Percentiles rank a stretch among this genome's conserved stretches.
Evolutionary conservation across 805 yeast species (phyloP).

Genomic region (Phaffomyces antillensis): DNA sequence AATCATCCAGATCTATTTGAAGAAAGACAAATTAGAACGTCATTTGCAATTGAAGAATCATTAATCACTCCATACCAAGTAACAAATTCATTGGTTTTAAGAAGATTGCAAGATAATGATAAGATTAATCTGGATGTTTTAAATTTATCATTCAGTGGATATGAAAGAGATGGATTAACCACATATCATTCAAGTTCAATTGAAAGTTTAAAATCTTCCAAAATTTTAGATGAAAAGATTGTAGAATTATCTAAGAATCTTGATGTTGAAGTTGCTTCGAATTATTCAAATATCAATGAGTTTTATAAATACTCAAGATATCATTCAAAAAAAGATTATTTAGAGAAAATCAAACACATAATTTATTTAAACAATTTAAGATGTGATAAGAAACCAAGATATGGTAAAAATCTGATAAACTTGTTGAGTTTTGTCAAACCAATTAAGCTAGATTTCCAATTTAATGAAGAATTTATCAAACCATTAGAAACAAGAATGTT

Average conservation of each 20-base stretch:
- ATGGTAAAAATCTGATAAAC: slow-evolving; percentile 52
- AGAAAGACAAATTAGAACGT: slow-evolving; percentile 89
- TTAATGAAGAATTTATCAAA: slow-evolving; percentile 28
- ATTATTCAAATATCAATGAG: slow-evolving; percentile 35
- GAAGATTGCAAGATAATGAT: slow-evolving; percentile 24
- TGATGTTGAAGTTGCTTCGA: slow-evolving; percentile 20
- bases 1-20: slow-evolving; percentile 96
- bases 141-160: slow-evolving; percentile 53
- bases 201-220: slow-evolving; percentile 39
- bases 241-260: slow-evolving; percentile 33
- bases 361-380: slow-evolving; percentile 60
- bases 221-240: slow-evolving; percentile 37
- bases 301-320: slow-evolving; percentile 55
- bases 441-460: slow-evolving; percentile 13
- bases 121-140: slow-evolving; percentile 46
- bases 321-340: slow-evolving; percentile 42
- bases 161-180: slow-evolving; percentile 26
- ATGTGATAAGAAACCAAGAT: slow-evolving; percentile 59
- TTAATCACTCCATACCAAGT: slow-evolving; percentile 44
- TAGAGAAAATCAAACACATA: slow-evolving; percentile 48
- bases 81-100: slow-evolving; percentile 34
- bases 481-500: slow-evolving; percentile 35
- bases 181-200: slow-evolving; percentile 41
- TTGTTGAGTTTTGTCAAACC: slow-evolving; percentile 31
- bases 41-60: slow-evolving; percentile 67